Conservation (phyloP, 2,329 filamentous ascomycete genomes). For the Aspergillus sojae region DNA sequence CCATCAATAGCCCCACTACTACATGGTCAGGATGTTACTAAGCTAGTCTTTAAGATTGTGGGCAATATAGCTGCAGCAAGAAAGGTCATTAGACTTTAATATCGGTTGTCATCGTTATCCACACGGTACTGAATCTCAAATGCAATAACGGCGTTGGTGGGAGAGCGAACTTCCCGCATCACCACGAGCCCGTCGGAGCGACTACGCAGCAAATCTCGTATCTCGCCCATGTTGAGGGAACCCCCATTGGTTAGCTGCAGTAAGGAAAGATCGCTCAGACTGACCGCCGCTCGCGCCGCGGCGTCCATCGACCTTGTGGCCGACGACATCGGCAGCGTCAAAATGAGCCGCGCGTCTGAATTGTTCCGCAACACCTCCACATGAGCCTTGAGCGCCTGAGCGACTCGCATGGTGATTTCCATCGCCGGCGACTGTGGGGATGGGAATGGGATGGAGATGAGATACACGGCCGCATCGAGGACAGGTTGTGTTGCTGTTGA, state of each 20-base stretch:
- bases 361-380: constrained; percentile 33
- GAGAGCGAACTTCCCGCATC: too few species aligned
- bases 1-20: too few species aligned
- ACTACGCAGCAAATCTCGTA: too few species aligned
- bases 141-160: too few species aligned
- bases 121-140: too few species aligned
- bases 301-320: constrained; percentile 27
- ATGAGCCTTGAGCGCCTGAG: constrained; percentile 30
- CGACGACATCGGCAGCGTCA: constrained; percentile 29
- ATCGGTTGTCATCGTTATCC: too few species aligned
- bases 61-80: too few species aligned
- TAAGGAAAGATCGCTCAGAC: constrained; percentile 29
- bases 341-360: constrained; percentile 27
- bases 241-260: constrained; percentile 33
- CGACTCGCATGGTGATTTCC: constrained; percentile 18
- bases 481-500: constrained; percentile 8
- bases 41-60: too few species aligned
- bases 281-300: constrained; percentile 20
- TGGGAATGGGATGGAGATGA: constrained; percentile 31
- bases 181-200: too few species aligned
- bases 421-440: constrained; percentile 11
- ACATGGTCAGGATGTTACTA: too few species aligned
- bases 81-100: too few species aligned
- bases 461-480: constrained; percentile 38
- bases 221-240: too few species aligned